Conservation (phyloP, 2,329 filamentous ascomycete species). For the Fusarium pseudograminearum region DNA sequence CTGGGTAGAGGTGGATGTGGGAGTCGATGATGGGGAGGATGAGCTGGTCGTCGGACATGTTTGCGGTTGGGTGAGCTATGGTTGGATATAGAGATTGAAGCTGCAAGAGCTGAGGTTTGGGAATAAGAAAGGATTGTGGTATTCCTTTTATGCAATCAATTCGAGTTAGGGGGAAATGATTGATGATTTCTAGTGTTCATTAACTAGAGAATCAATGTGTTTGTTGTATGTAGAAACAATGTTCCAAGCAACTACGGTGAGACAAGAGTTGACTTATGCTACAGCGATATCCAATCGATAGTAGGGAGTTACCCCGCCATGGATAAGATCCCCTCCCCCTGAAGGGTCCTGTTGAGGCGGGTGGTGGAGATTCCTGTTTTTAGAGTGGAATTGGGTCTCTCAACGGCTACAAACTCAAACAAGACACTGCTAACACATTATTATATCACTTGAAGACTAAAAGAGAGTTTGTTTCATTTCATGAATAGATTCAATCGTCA, state of each 20-base stretch:
- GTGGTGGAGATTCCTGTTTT: neutral
- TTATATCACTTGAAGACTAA: neutral
- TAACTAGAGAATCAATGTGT: neutral
- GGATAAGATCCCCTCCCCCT: constrained; percentile 19
- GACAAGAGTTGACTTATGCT: constrained; percentile 5
- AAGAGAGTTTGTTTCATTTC: constrained; percentile 26
- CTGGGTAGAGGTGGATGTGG: constrained; percentile 90
- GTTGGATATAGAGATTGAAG: neutral
- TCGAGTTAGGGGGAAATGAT: neutral
- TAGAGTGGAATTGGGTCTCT: neutral
- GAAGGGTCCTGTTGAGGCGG: constrained; percentile 11
- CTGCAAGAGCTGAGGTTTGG: constrained; percentile 1
- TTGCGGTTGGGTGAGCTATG: constrained; percentile 21
- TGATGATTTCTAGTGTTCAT: neutral
- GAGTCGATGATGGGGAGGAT: constrained; percentile 80
- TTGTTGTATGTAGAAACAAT: constrained; percentile 11
- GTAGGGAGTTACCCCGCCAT: constrained; percentile 39
- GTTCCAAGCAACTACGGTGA: constrained; percentile 34
- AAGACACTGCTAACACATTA: neutral
- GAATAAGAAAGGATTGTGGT: neutral
- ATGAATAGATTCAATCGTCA: constrained; percentile 66
- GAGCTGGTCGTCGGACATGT: constrained; percentile 55
- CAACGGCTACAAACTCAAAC: neutral
- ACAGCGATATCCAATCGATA: constrained; percentile 19
- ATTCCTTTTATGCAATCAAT: neutral